Evolutionary conservation across 2,329 filamentous ascomycete species (phyloP), one percentile per base, ranked within the genome.

Genomic region (Karstenula rhodostoma): DNA sequence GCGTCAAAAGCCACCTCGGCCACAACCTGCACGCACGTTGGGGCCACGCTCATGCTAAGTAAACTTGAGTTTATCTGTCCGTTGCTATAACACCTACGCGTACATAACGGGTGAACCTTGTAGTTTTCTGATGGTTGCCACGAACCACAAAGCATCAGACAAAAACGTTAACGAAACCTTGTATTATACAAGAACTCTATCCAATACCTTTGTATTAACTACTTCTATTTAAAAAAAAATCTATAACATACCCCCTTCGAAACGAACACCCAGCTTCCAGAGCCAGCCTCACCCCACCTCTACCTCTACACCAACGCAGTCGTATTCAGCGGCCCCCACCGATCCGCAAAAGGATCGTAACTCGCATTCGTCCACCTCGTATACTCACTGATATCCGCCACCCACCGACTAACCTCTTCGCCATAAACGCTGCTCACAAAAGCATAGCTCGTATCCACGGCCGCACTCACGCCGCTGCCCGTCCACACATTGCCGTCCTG

Each of bases 401-500:
- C 73, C 0, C 65, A 66, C 22, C 73, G 69, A 1, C 85, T 84
- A 13, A 80, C 71, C 1, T 80, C 79, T 25, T 81, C 77, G 1
- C 85, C 86, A 72, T 82, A 88, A 13, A 82, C 71, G 29, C 78
- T 74, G 48, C 70, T 78, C 25, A 88, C 76, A 69, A 83, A 88
- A 0, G 82, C 85, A 62, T 86, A 78, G 58, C 80, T 84, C 55
- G 83, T 78, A 76, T 89, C 87, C 48, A 86, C 87, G 0, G 86
- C 87, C 1, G 87, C 85, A 55, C 82, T 82, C 6, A 89, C 82
- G 0, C 89, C 88, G 0, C 86, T 87, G 1, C 84, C 85, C 4
- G 84, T 86, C 87, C 88, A 90, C 8, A 90, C 77, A 58, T 89
- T 88, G 17, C 85, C 87, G 75, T 90, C 87, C 1, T 80, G 75